Evolutionary conservation across 176 grass and related monocot genomes (phyloP), one percentile per base, ranked within the genome.

Genomic region (Elaeis guineensis): DNA sequence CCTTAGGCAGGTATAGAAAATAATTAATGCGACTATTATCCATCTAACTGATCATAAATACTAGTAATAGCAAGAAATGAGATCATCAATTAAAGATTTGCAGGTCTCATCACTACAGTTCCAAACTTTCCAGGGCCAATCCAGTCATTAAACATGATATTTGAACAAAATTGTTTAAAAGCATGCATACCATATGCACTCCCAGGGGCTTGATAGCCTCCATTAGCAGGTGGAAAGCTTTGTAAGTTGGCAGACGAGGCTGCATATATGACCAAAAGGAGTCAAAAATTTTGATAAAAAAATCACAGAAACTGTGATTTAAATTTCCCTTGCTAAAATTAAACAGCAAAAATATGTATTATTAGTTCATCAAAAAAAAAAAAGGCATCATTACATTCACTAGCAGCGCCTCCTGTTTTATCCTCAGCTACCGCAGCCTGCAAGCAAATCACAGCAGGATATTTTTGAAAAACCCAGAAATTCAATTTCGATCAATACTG

Each of bases 401-500:
- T 53, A 19, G 57, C 3, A 17, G 28, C 52, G 16, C 72, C 44
- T 64, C 54, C 21, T 30, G 18, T 88, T 72, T 78, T 89, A 51
- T 80, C 81, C 17, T 88, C 87, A 28, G 79, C 67, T 57, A 73
- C 59, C 69, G 70, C 93, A 64, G 84, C 87, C 93, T 97, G 2
- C 71, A 75, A 15, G 63, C 65, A 85, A 44, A 16, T 35, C 11
- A 35, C 6, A 35, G 11, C 32, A 1, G 0, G 32, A 15, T 49
- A 39, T 19, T 26, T 21, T 21, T 32, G 2, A 2, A 52, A 30
- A 9, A 61, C 32, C 44, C 17, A 64, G 7, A 8, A 51, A 23
- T n/a, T 49, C 44, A 65, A 26, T 2, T 44, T 44, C 35, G 35
- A 35, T 35, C 32, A 35, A 9, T 28, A 5, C 25, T 4, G 21